Evolutionary conservation across 768 basidiomycete genomes (phyloP).

Genomic region (Leccinum uliginosum): DNA sequence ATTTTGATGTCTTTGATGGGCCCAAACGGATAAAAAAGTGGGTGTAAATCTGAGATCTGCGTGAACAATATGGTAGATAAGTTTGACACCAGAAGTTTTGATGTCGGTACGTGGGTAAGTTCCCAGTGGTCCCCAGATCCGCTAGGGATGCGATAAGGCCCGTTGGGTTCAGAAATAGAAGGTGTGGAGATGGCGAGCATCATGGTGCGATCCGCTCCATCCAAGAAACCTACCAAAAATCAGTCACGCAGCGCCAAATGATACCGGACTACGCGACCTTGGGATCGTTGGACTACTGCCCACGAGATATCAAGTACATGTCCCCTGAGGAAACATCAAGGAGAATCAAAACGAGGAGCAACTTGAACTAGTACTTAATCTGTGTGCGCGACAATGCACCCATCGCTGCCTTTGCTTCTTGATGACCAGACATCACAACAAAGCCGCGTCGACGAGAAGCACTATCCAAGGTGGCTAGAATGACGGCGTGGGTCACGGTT

Average conservation of each 20-base stretch:
- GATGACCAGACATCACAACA: constrained; percentile 72
- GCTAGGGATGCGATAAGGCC: constrained; percentile 20
- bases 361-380: constrained; percentile 48
- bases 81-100: constrained; percentile 57
- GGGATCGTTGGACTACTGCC: constrained; percentile 85
- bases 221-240: constrained; percentile 57
- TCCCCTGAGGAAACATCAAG: constrained; percentile 41
- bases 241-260: constrained; percentile 1
- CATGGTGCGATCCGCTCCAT: constrained; percentile 74
- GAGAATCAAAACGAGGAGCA: neutral
- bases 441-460: constrained; percentile 81
- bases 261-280: constrained; percentile 41
- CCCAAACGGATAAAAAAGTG: constrained; percentile 73
- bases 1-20: constrained; percentile 58
- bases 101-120: constrained; percentile 38
- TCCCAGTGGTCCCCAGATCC: constrained; percentile 35
- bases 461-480: constrained; percentile 79
- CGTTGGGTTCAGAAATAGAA: constrained; percentile 26
- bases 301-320: constrained; percentile 78
- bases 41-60: constrained; percentile 60
- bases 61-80: constrained; percentile 66
- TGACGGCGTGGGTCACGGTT: constrained; percentile 69
- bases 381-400: constrained; percentile 59
- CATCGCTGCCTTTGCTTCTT: constrained; percentile 70
- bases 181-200: constrained; percentile 48